Evolutionary conservation across 2,329 filamentous ascomycete species (phyloP), one percentile per base, ranked within the genome.

Genomic region (Xylaria sp.): DNA sequence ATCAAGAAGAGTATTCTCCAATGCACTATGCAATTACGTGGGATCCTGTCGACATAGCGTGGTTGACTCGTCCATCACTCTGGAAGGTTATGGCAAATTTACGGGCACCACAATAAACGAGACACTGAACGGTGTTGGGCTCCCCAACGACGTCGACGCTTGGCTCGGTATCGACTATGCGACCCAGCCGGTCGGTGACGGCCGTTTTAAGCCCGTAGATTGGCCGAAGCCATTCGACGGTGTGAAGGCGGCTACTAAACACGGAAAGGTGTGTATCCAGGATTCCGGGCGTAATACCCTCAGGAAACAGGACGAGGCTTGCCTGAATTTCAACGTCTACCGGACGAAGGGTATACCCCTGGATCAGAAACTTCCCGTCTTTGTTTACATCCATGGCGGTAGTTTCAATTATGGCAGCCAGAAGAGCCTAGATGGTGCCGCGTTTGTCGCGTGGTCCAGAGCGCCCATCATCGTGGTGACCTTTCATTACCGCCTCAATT

Each of bases 81-180:
- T 78, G 7, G 68, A 72, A 17, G 72, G 65, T 2, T 77, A 76
- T 57, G 75, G 74, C 40, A 66, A 58, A 1, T 77, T 78, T 56
- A 60, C 66, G 13, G 75, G 75, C 5, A 74, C 68, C 4, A 64
- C 69, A 17, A 50, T 77, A 38, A 65, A 73, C 17, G 63, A 63
- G 39, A 74, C 71, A 9, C 41, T 73, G 17, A 69, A 63, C 41
- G 72, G 69, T 18, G 57, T 63, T 20, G 54, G 57, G 0, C 65
- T 77, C 2, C 64, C 69, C 7, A 57, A 57, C 2, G 54, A 70
- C 0, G 72, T 79, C 1, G 74, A 80, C 56, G 76, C 77, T 0
- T 80, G 77, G 77, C 65, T 80, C 5, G 76, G 76, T 2, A 72
- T 80, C 26, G 74, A 78, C 59, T 80, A 78, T 44, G 71, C 77